Base-by-base conservation (phyloP, 73 alveolate genomes). In the Paramecium caudatum region DNA sequence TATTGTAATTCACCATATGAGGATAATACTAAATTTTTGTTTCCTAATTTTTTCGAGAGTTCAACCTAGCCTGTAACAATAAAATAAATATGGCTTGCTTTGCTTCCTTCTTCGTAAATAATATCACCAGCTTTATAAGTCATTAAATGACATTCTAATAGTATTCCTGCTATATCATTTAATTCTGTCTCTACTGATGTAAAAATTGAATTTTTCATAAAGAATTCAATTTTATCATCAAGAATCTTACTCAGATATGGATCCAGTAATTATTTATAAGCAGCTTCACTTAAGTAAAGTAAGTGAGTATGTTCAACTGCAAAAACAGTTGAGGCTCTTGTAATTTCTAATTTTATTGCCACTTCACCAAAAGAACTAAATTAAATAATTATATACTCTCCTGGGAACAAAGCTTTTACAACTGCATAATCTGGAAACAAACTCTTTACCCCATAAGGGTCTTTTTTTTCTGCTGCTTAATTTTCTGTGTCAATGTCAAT, bases 261-360 rank as follows among this genome's bases (percentile, higher is more conserved):
- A 74, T 74, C 88, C 3, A 74, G 15, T 1, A 74, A 16, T 15
- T 74, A 19, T 2, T 41, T 74, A 12, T 41, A 74, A 17, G 88
- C 88, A 3, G 43, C 68, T n/a, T 74, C 88, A 41, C 55, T 41
- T 34, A 74, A 15, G 19, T 74, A 74, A 0, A 43, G 13, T 10
- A 74, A 7, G 43, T 74, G 88, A 39, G 55, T 39, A 74, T 74
- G 36, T 19, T 74, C 88, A 12, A 74, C 55, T 12, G 88, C 88
- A 8, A 74, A 41, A 6, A 74, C 88, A 21, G 88, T 74, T 4
- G 88, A 74, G 36, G 88, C 62, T n/a, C 88, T 15, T 16, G 88
- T 7, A 41, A 27, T 74, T n/a, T 74, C 88, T 19, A 74, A 15
- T 45, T 74, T 74, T 0, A 74, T 74, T 1, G 88, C 62, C 7